These are phyloP conservation scores for Leishmania turanica DNA, from an alignment of 208 protist genomes.

Conservation along the genomic window DNA sequence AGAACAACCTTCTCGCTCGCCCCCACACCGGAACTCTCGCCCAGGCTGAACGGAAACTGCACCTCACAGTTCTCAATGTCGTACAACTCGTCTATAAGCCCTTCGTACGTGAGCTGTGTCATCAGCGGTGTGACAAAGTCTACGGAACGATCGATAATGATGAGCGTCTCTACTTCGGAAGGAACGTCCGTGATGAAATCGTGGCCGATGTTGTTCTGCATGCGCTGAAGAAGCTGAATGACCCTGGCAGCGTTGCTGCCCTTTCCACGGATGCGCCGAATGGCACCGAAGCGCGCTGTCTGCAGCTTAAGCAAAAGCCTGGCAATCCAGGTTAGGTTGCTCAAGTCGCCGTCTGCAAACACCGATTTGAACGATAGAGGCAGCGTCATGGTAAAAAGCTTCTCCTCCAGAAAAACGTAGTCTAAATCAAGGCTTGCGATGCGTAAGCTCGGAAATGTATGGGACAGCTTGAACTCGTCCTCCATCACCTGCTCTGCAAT, in stretches of 20 bases:
- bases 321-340: conserved; percentile 70
- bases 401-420: conserved; percentile 72
- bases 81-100: conserved; percentile 88
- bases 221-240: conserved; percentile 57
- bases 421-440: conserved; percentile 80
- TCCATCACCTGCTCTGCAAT: conserved; percentile 76
- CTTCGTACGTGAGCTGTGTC: conserved; percentile 92
- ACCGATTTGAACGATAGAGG: conserved; percentile 70
- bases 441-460: conserved; percentile 51
- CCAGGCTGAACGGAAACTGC: conserved; percentile 71
- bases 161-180: conserved; percentile 69
- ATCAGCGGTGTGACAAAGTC: conserved; percentile 87
- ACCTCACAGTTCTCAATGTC: conserved; percentile 59
- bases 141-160: conserved; percentile 81
- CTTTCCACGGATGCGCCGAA: conserved; percentile 62
- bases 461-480: conserved; percentile 70
- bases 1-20: conserved; percentile 38
- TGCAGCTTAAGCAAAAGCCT: conserved; percentile 87
- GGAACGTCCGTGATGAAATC: conserved; percentile 52
- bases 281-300: conserved; percentile 59
- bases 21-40: conserved; percentile 42
- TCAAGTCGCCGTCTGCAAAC: conserved; percentile 74
- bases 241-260: conserved; percentile 66
- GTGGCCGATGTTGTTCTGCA: conserved; percentile 72
- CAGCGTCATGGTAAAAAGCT: conserved; percentile 78